phyloP scores from a whole-genome alignment of 2,329 filamentous ascomycete species.

The Gliomastix tumulicola region DNA sequence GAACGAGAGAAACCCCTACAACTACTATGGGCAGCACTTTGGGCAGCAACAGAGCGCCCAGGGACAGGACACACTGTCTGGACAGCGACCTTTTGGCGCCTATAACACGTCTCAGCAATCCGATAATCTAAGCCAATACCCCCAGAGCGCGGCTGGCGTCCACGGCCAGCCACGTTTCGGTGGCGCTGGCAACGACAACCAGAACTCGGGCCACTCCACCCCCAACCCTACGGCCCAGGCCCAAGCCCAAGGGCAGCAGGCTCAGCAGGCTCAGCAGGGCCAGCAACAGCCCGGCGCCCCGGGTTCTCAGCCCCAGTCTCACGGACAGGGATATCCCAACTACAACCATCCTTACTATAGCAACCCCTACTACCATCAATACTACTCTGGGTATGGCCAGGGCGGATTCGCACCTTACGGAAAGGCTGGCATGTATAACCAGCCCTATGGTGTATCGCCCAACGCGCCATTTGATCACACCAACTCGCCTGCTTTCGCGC shows the following conservation, averaged over 20 bases:
- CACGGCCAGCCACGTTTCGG: conserved; percentile 54
- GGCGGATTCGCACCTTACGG: conserved; percentile 45
- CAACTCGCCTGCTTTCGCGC: conserved; percentile 48
- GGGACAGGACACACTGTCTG: conserved; percentile 62
- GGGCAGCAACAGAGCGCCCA: conserved; percentile 49
- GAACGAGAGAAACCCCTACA: conserved; percentile 69
- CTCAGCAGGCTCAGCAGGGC: conserved; percentile 30
- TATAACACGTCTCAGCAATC: conserved; percentile 63
- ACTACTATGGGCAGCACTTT: conserved; percentile 64
- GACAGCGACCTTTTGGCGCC: conserved; percentile 67
- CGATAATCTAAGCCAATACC: conserved; percentile 62
- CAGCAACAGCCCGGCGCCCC: conserved; percentile 33
- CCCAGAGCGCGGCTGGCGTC: conserved; percentile 54
- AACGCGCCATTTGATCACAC: conserved; percentile 50
- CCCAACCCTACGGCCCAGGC: conserved; percentile 67
- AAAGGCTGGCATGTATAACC: conserved; percentile 49
- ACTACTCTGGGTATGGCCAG: conserved; percentile 49
- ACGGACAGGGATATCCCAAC: conserved; percentile 38
- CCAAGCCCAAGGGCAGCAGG: conserved; percentile 38
- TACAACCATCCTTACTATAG: conserved; percentile 53
- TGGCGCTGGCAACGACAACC: conserved; percentile 54
- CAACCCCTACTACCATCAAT: conserved; percentile 57
- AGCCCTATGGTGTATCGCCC: conserved; percentile 49
- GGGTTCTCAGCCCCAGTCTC: conserved; percentile 34
- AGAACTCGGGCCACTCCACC: conserved; percentile 85